Percentiles rank a stretch among this genome's conserved stretches.
These are phyloP conservation scores for Cyclostephanos invisitatus DNA, from an alignment of 108 stramenopile species.

Conservation along the genomic window DNA sequence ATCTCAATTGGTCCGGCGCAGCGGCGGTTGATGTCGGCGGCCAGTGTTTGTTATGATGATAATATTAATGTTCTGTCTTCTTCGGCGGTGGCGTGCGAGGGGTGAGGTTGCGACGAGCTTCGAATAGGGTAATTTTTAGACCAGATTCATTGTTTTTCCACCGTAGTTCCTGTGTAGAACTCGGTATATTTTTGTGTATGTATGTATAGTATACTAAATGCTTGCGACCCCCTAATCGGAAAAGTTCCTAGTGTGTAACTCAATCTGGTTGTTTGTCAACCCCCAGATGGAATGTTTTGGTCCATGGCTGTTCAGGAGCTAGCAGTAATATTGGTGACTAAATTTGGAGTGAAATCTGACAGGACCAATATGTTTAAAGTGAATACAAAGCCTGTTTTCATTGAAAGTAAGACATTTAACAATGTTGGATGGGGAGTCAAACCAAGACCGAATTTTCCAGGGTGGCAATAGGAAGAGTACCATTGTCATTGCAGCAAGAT, in stretches of 20 bases:
- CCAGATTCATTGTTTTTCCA: background rate
- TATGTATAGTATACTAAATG: constrained; percentile 15
- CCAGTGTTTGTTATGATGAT: too few relatives aligned
- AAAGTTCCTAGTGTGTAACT: constrained; percentile 50
- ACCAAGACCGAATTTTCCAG: constrained; percentile 68
- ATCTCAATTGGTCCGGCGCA: too few relatives aligned
- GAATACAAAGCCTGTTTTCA: constrained; percentile 63
- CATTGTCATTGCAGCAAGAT: constrained; percentile 81
- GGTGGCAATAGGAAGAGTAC: constrained; percentile 53
- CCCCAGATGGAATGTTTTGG: constrained; percentile 83
- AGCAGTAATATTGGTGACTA: constrained; percentile 69
- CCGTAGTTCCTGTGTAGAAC: constrained; percentile 12
- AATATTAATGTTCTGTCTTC: too few relatives aligned
- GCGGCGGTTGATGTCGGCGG: too few relatives aligned
- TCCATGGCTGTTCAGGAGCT: constrained; percentile 90
- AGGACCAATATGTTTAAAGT: constrained; percentile 57
- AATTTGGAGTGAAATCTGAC: constrained; percentile 66
- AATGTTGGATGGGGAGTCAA: constrained; percentile 32
- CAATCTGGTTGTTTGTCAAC: constrained; percentile 62
- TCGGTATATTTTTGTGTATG: background rate
- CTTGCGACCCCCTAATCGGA: background rate
- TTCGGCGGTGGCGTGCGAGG: too few relatives aligned
- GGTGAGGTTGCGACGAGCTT: too few relatives aligned
- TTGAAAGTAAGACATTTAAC: constrained; percentile 48
- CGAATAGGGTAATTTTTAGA: too few relatives aligned